Base-by-base conservation (phyloP, 2,329 filamentous ascomycete genomes). In the Westerdykella ornata region DNA sequence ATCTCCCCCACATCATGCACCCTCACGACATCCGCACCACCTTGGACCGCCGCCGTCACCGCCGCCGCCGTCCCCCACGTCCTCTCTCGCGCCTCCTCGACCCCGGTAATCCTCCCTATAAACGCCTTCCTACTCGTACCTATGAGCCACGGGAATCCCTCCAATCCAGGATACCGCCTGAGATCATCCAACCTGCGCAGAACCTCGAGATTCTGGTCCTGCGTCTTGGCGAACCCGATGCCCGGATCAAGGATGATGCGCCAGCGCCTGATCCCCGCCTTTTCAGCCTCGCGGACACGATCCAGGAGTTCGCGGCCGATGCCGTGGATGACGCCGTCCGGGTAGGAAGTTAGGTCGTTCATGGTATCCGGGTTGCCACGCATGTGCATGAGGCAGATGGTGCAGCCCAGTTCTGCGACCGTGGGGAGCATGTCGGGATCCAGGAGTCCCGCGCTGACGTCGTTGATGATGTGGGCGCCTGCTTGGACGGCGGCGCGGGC, bases 181-280 rank as follows among this genome's bases (percentile, higher is more conserved):
- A 94, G 68, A 49, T 81, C 77, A 7, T 74, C 72, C 22, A 94
- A 67, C 1, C 78, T 68, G 7, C 85, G 74, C 26, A 98, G 70
- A 2, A 98, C 69, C 53, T 88, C 81, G 2, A 96, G 69, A 64
- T 96, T 96, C 63, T 96, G 88, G 31, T 76, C 72, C 40, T 75
- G 73, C 1, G 79, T 82, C 71, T 98, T 98, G 42, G 92, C 88
- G 61, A 98, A 98, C 0, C 92, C 92, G 22, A 98, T 78, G 0
- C 92, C 92, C 0, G 92, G 92, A 62, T 98, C 92, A 1, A 97
- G 78, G 26, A 97, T 81, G 49, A 98, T 94, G 50, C 90, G 85
- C 92, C 92, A 98, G 37, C 89, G 82, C 3, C 86, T 77, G 33
- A 98, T 78, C 0, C 92, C 92, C 0, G 88, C 88, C 12, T 72